Percentiles rank a stretch among this genome's conserved stretches.
phyloP scores from a whole-genome alignment of 176 grass and related monocot species.

The Bromus sterilis region DNA sequence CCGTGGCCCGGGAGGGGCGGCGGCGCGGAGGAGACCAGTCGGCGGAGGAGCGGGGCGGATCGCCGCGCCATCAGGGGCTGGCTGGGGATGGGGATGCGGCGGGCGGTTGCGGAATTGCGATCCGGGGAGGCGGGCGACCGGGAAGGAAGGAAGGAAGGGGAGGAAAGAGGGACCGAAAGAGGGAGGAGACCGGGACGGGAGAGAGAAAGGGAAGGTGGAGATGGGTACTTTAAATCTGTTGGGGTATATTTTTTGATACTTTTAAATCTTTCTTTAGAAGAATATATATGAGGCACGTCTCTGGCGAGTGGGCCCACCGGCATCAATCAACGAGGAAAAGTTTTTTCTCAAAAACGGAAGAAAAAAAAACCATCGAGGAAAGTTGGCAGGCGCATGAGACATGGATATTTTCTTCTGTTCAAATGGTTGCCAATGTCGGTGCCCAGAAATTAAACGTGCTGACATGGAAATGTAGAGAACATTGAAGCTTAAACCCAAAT shows the following conservation, averaged over 20 bases:
- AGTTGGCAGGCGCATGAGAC: neutral
- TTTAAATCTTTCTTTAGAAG: no score
- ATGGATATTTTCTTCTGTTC: neutral
- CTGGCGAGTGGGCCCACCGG: neutral
- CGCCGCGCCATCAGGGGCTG: constrained; percentile 53
- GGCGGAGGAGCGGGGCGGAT: constrained; percentile 57
- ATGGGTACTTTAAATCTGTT: no score
- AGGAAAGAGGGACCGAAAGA: neutral
- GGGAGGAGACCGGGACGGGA: neutral
- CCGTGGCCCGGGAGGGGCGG: constrained; percentile 17
- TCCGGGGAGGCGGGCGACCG: constrained; percentile 19
- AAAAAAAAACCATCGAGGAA: no score
- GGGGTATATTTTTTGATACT: no score
- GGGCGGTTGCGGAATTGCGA: constrained; percentile 34
- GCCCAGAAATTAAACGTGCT: neutral
- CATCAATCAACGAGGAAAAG: no score
- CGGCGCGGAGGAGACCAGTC: constrained; percentile 9
- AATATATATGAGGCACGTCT: neutral
- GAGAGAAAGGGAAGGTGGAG: constrained; percentile 25
- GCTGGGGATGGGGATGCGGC: neutral
- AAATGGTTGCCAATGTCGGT: neutral
- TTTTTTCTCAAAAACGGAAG: no score
- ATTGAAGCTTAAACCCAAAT: no score
- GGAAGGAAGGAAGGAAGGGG: neutral
- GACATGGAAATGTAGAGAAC: neutral